These are phyloP conservation scores for Canavalia gladiata DNA, from an alignment of 306 rosid genomes.

Conservation along the genomic window DNA sequence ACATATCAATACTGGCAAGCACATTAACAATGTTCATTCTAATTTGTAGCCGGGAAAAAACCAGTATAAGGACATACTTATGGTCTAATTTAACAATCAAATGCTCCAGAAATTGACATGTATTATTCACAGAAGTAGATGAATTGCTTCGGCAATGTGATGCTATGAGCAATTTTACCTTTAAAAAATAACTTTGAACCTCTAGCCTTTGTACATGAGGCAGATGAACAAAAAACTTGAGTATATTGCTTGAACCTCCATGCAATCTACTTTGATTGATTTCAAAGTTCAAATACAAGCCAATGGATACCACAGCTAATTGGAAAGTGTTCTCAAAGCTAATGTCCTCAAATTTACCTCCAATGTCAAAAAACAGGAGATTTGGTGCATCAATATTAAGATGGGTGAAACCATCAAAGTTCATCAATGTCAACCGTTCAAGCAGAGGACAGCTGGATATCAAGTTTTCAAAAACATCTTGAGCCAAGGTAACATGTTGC, in stretches of 20 bases:
- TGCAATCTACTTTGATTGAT: conserved; percentile 42
- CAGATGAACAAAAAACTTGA: conserved; percentile 60
- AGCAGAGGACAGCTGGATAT: conserved; percentile 65
- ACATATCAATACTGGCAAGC: not conserved
- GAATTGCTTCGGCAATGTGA: conserved; percentile 22
- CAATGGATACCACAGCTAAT: conserved; percentile 68
- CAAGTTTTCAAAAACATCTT: conserved; percentile 61
- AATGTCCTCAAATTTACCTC: conserved; percentile 66
- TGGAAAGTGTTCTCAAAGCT: conserved; percentile 59
- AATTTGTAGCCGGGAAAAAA: not conserved
- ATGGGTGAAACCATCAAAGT: conserved; percentile 64
- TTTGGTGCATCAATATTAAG: conserved; percentile 66
- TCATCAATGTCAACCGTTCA: conserved; percentile 65
- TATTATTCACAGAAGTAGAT: conserved; percentile 28
- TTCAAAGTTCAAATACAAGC: conserved; percentile 50
- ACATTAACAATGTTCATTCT: conserved; percentile 2
- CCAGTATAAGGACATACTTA: not conserved
- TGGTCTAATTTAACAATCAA: conserved; percentile 2
- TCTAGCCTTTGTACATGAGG: conserved; percentile 63
- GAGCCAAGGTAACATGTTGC: conserved; percentile 71
- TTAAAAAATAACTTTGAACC: conserved; percentile 62
- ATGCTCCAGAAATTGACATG: conserved; percentile 37
- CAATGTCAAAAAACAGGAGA: conserved; percentile 67
- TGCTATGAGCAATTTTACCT: conserved; percentile 52
- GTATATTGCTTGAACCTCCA: conserved; percentile 56